Evolutionary conservation across 2,329 filamentous ascomycete genomes (phyloP), one percentile per base, ranked within the genome.

Genomic region (Rhexocercosporidium sp.): DNA sequence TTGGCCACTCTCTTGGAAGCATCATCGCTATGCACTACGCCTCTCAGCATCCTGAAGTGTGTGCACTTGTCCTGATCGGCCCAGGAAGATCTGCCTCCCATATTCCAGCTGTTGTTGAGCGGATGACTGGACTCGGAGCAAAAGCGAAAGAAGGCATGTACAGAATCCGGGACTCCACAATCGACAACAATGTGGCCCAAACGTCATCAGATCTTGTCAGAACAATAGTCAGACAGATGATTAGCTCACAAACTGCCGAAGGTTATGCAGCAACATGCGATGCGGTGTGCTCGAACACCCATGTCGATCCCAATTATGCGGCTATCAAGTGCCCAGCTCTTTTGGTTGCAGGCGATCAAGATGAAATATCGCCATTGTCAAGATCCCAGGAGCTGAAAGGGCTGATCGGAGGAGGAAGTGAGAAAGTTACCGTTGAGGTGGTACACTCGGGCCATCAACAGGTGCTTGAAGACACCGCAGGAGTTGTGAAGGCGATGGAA

Each of bases 361-460:
- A 78, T 62, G 65, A 70, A 9, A 78, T 79, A 27, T 76, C 74
- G 31, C 74, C 77, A 3, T 49, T 73, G 3, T 71, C 74, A 47
- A 65, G 74, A 60, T 74, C 74, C 0, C 69, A 72, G 39, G 75
- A 75, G 12, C 59, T 78, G 51, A 73, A 70, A 12, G 68, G 54
- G 16, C 66, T 78, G 57, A 66, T 78, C 18, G 74, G 74, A 14
- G 75, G 74, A 14, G 65, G 64, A 3, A 20, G 83, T 83, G 72
- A 85, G 88, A 74, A 92, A 90, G 76, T 85, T 87, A 20, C 31
- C 18, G 20, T 66, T 18, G 69, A 85, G 88, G 20, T 91, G 88
- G 20, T 92, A 89, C 18, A 89, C 88, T 34, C 87, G 91, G 31
- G 87, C 91, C 75, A 80, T 91, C 62, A 89, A 88, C 75, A 90